Base-by-base conservation (phyloP, 306 rosid species). In the Parietaria judaica region DNA sequence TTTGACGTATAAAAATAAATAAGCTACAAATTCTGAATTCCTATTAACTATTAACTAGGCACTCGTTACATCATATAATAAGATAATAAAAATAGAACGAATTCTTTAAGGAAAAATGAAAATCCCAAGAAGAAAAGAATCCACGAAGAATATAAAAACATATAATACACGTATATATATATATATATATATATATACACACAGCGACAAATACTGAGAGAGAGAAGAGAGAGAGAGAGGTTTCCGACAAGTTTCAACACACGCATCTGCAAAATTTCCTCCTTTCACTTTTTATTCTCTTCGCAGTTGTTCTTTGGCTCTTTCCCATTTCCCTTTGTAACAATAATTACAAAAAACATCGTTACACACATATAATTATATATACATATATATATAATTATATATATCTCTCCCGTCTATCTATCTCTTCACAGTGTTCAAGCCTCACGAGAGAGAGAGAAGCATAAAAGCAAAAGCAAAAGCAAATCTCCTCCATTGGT, bases 161-260 rank as follows among this genome's bases (percentile, higher is more conserved):
- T 41, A 41, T 41, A 41, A 8, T 46, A 58, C 64, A 38, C 64
- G 53, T 60, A 46, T 48, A 46, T 44, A 31, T 0, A 62, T 10
- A 56, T 11, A 49, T 11, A 49, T 6, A 13, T 36, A 56, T 11
- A 35, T 11, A 56, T 4, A 56, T 3, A 56, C 14, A 3, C 41
- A 56, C 15, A 34, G 14, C 6, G 7, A 56, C 14, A 56, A 14
- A 23, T 3, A 56, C 12, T 56, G 6, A 14, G 51, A 39, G 56
- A 4, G 17, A 38, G 11, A 37, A 14, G 6, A 14, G 51, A 39
- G 56, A 4, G 17, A 38, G 11, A 37, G 16, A 34, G 16, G 38
- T 54, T 67, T 64, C 80, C 71, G 75, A 72, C 77, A 75, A 35
- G 49, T 53, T 72, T 66, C 74, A 51, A 66, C 72, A 58, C 73